Evolutionary conservation across 441 rosid species (phyloP).

Genomic region (Pelargonium fulgidum): DNA sequence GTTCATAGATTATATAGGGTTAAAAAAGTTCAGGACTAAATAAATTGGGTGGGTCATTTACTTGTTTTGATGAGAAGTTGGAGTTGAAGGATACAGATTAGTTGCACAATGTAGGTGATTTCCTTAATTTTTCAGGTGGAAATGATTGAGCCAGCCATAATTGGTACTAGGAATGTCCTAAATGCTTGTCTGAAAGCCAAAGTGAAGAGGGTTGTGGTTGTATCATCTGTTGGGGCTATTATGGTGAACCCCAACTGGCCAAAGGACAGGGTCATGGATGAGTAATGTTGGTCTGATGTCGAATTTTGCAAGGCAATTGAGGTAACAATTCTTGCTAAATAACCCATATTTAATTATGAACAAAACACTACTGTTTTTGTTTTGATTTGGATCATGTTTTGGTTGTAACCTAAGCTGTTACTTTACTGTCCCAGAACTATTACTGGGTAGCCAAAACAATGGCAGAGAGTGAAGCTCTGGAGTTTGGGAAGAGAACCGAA

Average conservation of each 20-base stretch:
- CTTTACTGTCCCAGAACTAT: conserved; percentile 15
- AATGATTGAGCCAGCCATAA: conserved; percentile 32
- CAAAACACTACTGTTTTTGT: too few species aligned
- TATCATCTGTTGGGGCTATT: conserved; percentile 34
- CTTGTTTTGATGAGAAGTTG: too few species aligned
- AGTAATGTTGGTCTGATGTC: conserved; percentile 36
- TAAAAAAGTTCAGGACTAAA: too few species aligned
- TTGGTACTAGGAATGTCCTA: conserved; percentile 36
- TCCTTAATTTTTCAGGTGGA: conserved; percentile 26
- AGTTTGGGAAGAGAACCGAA: conserved; percentile 29
- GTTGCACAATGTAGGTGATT: too few species aligned
- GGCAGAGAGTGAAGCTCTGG: conserved; percentile 36
- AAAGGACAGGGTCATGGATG: conserved; percentile 27
- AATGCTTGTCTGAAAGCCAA: conserved; percentile 31
- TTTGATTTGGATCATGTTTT: too few species aligned
- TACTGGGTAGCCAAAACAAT: conserved; percentile 34
- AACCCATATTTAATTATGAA: too few species aligned
- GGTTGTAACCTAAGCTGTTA: not conserved
- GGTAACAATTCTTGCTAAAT: conserved; percentile 16
- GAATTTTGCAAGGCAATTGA: conserved; percentile 26
- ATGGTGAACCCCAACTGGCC: conserved; percentile 34
- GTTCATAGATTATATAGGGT: too few species aligned
- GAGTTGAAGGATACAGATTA: too few species aligned
- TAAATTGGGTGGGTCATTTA: too few species aligned
- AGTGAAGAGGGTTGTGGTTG: conserved; percentile 41